Evolutionary conservation across 1,284 basidiomycete genomes (phyloP), one percentile per base, ranked within the genome.

Genomic region (Marasmius tenuissimus): DNA sequence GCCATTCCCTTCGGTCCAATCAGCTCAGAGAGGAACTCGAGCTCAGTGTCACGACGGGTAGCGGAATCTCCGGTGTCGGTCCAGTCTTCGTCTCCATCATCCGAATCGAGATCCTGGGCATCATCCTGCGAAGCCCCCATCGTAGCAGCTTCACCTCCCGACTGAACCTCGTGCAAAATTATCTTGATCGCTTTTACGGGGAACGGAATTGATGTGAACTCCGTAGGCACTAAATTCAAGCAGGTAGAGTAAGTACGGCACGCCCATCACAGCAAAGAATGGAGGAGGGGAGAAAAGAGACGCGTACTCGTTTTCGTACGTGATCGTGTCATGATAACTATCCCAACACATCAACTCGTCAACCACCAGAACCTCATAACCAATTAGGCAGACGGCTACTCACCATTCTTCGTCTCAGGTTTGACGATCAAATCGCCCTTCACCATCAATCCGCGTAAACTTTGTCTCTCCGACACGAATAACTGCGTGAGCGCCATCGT

Each of bases 291-390:
- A 39, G 61, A 57, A 47, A 9, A 37, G 52, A 51, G 64, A 63
- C 54, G 74, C 88, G 74, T 78, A 96, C 94, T 91, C 66, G 83
- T 81, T 79, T 89, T 93, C 49, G 96, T 94, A 68, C 87, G 84
- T 48, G 96, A 97, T 63, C 97, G 89, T 47, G 97, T 98, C 88
- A 97, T 94, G 74, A 98, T 98, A 69, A 93, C 93, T 95, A 70
- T 61, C 61, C 64, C 59, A 49, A 59, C 69, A 64, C 62, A 59
- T 63, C 54, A 66, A 65, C 57, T 57, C 65, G 61, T 53, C 59
- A 61, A 63, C 56, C 63, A 66, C 63, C 58, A 63, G 40, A 61
- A 66, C 61, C 59, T 61, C 61, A 59, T 54, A 58, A 60, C 58
- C 51, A 42, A 47, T 53, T 22, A 58, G 16, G 22, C 42, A 61